Conservation (phyloP, 768 basidiomycete species). For the Austroboletus festivus region DNA sequence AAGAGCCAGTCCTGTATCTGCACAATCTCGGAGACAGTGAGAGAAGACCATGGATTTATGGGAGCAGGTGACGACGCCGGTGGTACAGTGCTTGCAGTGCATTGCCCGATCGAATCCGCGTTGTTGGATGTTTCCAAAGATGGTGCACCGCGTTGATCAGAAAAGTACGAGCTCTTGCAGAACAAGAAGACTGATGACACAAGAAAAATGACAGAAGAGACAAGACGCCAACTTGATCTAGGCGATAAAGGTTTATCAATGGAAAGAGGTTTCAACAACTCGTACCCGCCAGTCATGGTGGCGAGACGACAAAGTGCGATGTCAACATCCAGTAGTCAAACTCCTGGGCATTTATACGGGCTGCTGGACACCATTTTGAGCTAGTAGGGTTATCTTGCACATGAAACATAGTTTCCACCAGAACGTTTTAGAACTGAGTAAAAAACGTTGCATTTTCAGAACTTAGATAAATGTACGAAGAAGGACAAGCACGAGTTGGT, state of each 20-base stretch:
- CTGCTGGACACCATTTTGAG: background rate
- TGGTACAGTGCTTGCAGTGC: constrained; percentile 30
- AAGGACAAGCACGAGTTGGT: no score
- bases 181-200: constrained; percentile 10
- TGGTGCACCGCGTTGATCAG: background rate
- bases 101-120: constrained; percentile 29
- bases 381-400: background rate
- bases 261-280: constrained; percentile 10
- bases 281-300: constrained; percentile 22
- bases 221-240: constrained; percentile 12
- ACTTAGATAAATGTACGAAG: no score
- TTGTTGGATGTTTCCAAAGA: background rate
- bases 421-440: background rate
- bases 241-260: background rate
- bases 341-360: background rate
- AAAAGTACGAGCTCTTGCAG: constrained; percentile 4
- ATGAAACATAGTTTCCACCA: background rate
- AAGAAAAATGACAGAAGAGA: constrained; percentile 13
- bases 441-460: background rate
- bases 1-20: constrained; percentile 46
- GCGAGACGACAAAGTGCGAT: background rate
- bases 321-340: no score
- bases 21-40: constrained; percentile 43
- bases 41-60: constrained; percentile 51
- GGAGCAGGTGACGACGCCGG: constrained; percentile 41